Evolutionary conservation across 2,329 filamentous ascomycete genomes (phyloP).

Genomic region (Ceratocystis diversiconidia): DNA sequence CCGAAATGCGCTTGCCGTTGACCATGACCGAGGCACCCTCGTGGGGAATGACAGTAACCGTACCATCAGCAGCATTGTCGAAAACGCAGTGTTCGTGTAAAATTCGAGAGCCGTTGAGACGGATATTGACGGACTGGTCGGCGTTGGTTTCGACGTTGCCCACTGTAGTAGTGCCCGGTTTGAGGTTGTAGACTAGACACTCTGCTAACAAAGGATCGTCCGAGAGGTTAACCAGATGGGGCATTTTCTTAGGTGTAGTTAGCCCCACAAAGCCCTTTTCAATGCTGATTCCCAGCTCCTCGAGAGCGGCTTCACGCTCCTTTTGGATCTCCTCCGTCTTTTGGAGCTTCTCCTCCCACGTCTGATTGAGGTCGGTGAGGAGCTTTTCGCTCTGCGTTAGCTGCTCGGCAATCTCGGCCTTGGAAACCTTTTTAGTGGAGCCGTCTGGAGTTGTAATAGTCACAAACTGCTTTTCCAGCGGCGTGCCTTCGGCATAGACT

Average conservation of each 20-base stretch:
- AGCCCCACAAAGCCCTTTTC: conserved; percentile 95
- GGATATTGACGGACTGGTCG: conserved; percentile 66
- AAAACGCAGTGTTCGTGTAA: conserved; percentile 86
- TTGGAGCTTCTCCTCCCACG: conserved; percentile 90
- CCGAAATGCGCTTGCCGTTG: conserved; percentile 79
- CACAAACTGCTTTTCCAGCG: conserved; percentile 88
- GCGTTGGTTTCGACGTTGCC: conserved; percentile 82
- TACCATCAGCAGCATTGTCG: conserved; percentile 73
- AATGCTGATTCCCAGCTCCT: conserved; percentile 96
- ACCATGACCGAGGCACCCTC: conserved; percentile 98
- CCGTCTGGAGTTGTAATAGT: conserved; percentile 82
- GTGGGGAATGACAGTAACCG: conserved; percentile 77
- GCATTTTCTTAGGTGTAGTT: conserved; percentile 97
- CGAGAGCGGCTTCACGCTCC: conserved; percentile 83
- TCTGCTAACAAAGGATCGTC: conserved; percentile 86
- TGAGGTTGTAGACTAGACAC: conserved; percentile 94
- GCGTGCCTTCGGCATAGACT: conserved; percentile 82
- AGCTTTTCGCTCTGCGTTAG: conserved; percentile 93
- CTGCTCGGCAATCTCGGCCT: conserved; percentile 95
- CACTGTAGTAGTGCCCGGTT: conserved; percentile 85
- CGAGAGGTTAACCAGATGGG: conserved; percentile 95
- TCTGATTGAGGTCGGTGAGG: conserved; percentile 90
- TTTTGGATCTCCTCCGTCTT: conserved; percentile 98
- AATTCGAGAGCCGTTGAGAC: conserved; percentile 86
- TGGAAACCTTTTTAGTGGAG: conserved; percentile 83